phyloP scores from a whole-genome alignment of 108 stramenopile species.

The Cylindrotheca fusiformis region DNA sequence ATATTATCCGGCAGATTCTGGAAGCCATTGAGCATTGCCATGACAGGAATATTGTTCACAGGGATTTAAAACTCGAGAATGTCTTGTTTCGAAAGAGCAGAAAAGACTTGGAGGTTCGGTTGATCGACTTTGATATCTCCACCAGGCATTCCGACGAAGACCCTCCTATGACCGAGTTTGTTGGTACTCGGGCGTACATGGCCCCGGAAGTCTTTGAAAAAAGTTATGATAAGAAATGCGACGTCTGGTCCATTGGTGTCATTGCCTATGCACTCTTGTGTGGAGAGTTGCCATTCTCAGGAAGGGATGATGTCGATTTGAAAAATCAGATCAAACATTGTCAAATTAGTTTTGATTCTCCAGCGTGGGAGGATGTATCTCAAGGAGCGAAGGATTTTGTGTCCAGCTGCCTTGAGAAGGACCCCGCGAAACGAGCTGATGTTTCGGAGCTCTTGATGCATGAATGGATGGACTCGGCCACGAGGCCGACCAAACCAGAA shows the following conservation, averaged over 20 bases:
- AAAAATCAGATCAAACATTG: not conserved
- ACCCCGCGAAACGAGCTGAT: not conserved
- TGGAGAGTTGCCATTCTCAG: slow-evolving; percentile 49
- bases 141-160: slow-evolving; percentile 10
- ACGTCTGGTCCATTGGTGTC: slow-evolving; percentile 76
- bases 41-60: slow-evolving; percentile 91
- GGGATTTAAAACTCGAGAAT: slow-evolving; percentile 97
- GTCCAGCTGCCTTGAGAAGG: not conserved
- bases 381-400: slow-evolving; percentile 4
- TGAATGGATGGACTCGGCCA: not conserved
- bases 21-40: slow-evolving; percentile 95
- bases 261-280: slow-evolving; percentile 50
- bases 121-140: slow-evolving; percentile 80
- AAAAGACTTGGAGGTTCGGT: slow-evolving; percentile 42
- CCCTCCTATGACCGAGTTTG: slow-evolving; percentile 3
- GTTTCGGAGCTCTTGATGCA: not conserved
- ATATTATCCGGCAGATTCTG: slow-evolving; percentile 78
- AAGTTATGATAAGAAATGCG: slow-evolving; percentile 61
- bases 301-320: slow-evolving; percentile 15
- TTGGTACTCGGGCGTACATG: slow-evolving; percentile 32
- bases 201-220: slow-evolving; percentile 72
- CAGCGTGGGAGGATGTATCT: not conserved
- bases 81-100: slow-evolving; percentile 73
- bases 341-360: not conserved
- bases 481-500: too few species aligned